A percentile compares a stretch with the other conserved stretches of the same genome.
Conservation (phyloP, 495 filamentous ascomycete species). For the Aspergillus cavernicola region DNA sequence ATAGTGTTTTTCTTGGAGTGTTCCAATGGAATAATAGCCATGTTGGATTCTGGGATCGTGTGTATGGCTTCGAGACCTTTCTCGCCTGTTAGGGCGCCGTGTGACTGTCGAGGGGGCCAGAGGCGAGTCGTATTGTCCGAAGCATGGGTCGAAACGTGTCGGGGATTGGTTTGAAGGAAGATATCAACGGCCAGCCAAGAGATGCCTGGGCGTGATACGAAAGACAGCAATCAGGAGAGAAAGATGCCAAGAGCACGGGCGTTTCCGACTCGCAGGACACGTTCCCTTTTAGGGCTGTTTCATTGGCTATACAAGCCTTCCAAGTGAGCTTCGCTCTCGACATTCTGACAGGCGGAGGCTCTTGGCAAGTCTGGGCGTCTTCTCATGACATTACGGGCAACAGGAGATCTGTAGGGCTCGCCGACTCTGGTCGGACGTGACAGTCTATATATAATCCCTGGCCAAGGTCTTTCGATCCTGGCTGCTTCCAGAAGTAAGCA, state of each 20-base stretch:
- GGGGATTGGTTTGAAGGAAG: neutral
- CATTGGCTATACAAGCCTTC: constrained; percentile 10
- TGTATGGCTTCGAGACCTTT: too few species aligned
- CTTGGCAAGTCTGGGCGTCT: constrained; percentile 7
- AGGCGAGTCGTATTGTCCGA: neutral
- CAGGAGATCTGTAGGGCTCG: too few species aligned
- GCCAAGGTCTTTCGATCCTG: neutral
- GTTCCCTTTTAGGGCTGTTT: neutral
- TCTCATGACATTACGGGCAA: too few species aligned
- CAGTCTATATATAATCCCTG: neutral
- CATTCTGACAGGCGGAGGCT: constrained; percentile 1
- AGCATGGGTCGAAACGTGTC: neutral
- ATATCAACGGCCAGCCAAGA: too few species aligned
- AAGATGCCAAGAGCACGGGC: neutral
- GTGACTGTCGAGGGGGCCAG: neutral
- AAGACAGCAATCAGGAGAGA: neutral
- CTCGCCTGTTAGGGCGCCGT: neutral
- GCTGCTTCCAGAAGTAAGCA: neutral
- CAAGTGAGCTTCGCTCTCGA: constrained; percentile 1
- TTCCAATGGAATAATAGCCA: too few species aligned
- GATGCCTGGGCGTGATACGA: neutral
- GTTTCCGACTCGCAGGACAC: constrained; percentile 2
- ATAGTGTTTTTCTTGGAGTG: too few species aligned
- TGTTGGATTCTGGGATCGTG: too few species aligned
- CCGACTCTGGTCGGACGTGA: too few species aligned